A percentile compares a stretch with the other conserved stretches of the same genome.
phyloP scores from a whole-genome alignment of 306 rosid species.

The Glycyrrhiza uralensis region DNA sequence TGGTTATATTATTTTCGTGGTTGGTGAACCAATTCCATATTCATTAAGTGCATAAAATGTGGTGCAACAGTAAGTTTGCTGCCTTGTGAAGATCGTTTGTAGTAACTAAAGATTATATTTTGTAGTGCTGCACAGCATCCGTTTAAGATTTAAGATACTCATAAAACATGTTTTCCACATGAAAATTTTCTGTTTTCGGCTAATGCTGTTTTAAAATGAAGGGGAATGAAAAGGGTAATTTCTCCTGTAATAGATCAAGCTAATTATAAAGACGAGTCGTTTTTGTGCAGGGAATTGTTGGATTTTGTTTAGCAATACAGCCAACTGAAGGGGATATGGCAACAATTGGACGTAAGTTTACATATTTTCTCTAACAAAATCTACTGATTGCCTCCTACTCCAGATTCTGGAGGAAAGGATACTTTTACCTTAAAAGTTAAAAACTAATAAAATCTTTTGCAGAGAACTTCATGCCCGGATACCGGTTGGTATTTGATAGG shows the following conservation, averaged over 20 bases:
- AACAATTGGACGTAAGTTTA: constrained; percentile 80
- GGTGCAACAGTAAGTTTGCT: neutral
- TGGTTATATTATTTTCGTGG: neutral
- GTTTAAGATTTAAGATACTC: neutral
- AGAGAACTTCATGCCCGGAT: constrained; percentile 92
- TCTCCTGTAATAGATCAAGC: neutral
- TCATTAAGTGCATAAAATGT: neutral
- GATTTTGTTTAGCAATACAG: constrained; percentile 83
- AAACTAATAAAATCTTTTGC: constrained; percentile 29
- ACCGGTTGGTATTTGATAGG: constrained; percentile 83
- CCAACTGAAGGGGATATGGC: constrained; percentile 72
- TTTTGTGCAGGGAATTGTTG: constrained; percentile 64
- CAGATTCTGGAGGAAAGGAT: neutral
- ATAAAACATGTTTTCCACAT: neutral
- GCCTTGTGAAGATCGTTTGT: neutral
- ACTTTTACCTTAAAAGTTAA: constrained; percentile 6
- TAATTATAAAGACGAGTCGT: constrained; percentile 6
- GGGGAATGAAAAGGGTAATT: neutral
- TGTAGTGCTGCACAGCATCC: neutral
- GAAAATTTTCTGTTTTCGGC: neutral
- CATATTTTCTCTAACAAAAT: constrained; percentile 13
- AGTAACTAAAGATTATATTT: neutral
- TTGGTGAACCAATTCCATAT: neutral
- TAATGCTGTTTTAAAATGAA: neutral
- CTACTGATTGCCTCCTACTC: neutral